Evolutionary conservation across 1,139 yeast species (phyloP).

Genomic region (Yamadazyma aaseri): DNA sequence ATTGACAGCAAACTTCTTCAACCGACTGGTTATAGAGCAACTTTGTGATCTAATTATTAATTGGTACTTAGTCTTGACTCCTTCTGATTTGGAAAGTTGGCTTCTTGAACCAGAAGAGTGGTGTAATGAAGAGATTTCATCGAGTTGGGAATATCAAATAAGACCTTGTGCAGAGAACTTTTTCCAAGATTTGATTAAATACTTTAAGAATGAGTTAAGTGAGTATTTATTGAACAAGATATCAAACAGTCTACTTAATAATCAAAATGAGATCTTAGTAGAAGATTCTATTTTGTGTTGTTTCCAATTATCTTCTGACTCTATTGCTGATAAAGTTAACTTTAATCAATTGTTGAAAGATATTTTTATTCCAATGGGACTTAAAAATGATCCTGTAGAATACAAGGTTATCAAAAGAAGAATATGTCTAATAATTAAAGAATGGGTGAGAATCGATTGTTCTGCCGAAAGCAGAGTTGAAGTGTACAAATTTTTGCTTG

Average conservation of each 20-base stretch:
- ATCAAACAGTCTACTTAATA: constrained; percentile 44
- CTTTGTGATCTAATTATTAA: constrained; percentile 66
- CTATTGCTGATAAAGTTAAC: constrained; percentile 62
- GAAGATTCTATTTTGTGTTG: constrained; percentile 81
- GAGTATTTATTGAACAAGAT: constrained; percentile 65
- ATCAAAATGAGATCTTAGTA: constrained; percentile 53
- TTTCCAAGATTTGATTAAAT: constrained; percentile 69
- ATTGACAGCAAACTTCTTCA: constrained; percentile 56
- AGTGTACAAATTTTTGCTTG: constrained; percentile 56
- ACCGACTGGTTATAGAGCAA: constrained; percentile 51
- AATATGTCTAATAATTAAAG: constrained; percentile 69
- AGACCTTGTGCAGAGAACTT: constrained; percentile 88
- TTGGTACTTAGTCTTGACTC: constrained; percentile 71
- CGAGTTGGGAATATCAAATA: constrained; percentile 81
- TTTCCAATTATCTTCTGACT: constrained; percentile 72
- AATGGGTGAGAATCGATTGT: constrained; percentile 76
- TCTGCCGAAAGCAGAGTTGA: constrained; percentile 55
- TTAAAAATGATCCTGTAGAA: constrained; percentile 43
- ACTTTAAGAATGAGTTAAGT: constrained; percentile 61
- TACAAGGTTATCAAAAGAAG: constrained; percentile 72
- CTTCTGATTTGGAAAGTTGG: constrained; percentile 82
- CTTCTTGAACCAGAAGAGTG: constrained; percentile 86
- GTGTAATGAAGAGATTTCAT: constrained; percentile 75
- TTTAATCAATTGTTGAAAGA: constrained; percentile 59
- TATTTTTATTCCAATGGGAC: constrained; percentile 67